These are phyloP conservation scores for Protomyces arabidopsidicola DNA, from an alignment of 1,139 yeast species.

Conservation along the genomic window DNA sequence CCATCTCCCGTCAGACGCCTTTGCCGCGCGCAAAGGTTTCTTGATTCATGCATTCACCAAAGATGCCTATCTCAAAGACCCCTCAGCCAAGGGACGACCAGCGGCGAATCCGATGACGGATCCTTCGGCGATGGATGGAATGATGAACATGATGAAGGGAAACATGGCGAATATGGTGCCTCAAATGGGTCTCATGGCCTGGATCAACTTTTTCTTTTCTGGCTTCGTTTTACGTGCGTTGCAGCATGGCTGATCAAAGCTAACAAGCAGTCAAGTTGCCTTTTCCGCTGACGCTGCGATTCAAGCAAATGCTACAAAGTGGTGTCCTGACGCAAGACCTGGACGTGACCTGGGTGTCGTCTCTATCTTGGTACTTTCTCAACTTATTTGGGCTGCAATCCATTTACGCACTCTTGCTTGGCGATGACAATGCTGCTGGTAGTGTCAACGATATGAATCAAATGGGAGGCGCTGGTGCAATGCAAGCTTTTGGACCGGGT, in stretches of 20 bases:
- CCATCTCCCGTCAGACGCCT: conserved; percentile 49
- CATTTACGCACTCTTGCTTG: conserved; percentile 66
- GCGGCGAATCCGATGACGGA: conserved; percentile 60
- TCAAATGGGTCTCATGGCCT: conserved; percentile 89
- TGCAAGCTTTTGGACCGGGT: conserved; percentile 48
- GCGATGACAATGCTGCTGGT: conserved; percentile 44
- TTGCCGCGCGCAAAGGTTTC: conserved; percentile 48
- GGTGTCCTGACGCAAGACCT: conserved; percentile 82
- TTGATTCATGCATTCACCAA: conserved; percentile 48
- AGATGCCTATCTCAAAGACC: conserved; percentile 51
- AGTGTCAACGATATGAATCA: conserved; percentile 31
- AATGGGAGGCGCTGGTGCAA: conserved; percentile 34
- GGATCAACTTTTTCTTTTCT: conserved; percentile 91
- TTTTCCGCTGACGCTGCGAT: conserved; percentile 78
- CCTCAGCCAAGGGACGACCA: conserved; percentile 44
- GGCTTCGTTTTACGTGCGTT: conserved; percentile 62
- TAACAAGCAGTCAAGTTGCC: conserved; percentile 55
- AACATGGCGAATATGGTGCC: conserved; percentile 82
- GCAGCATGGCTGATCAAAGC: neutral
- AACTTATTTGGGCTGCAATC: conserved; percentile 81
- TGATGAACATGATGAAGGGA: conserved; percentile 73
- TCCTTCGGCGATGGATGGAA: conserved; percentile 65
- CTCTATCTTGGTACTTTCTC: conserved; percentile 96
- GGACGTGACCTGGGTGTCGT: conserved; percentile 89
- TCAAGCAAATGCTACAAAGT: conserved; percentile 85